Conservation (phyloP, 306 rosid genomes). For the Alnus rubra region DNA sequence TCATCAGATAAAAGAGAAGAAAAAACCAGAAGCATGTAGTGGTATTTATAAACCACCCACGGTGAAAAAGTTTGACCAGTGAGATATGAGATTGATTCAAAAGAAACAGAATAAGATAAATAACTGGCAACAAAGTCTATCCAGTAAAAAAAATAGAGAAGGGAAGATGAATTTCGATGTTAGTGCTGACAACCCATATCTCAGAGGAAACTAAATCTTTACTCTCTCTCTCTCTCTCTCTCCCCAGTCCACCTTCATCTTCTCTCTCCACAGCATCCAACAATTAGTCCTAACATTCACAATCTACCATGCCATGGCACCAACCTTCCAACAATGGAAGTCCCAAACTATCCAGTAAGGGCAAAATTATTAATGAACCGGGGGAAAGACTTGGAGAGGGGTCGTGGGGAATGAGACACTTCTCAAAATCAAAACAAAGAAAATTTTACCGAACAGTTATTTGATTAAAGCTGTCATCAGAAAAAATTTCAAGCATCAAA, state of each 20-base stretch:
- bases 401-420: too few relatives aligned
- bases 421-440: too few relatives aligned
- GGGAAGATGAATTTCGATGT: not conserved
- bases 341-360: not conserved
- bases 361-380: not conserved
- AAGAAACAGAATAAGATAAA: not conserved
- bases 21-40: not conserved
- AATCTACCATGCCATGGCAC: not conserved
- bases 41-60: not conserved
- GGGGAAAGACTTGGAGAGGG: too few relatives aligned
- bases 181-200: not conserved
- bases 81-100: not conserved
- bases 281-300: not conserved
- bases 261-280: not conserved
- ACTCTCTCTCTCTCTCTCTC: not conserved
- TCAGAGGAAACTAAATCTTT: not conserved
- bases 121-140: not conserved
- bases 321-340: not conserved
- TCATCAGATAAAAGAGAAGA: constrained; percentile 6
- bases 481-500: too few relatives aligned
- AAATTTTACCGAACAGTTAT: too few relatives aligned
- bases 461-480: too few relatives aligned
- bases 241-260: not conserved
- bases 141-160: not conserved
- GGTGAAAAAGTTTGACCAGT: not conserved